A percentile compares a stretch with the other conserved stretches of the same genome.
Conservation (phyloP, 177 flowering plant genomes). For the Vitis hybrid region DNA sequence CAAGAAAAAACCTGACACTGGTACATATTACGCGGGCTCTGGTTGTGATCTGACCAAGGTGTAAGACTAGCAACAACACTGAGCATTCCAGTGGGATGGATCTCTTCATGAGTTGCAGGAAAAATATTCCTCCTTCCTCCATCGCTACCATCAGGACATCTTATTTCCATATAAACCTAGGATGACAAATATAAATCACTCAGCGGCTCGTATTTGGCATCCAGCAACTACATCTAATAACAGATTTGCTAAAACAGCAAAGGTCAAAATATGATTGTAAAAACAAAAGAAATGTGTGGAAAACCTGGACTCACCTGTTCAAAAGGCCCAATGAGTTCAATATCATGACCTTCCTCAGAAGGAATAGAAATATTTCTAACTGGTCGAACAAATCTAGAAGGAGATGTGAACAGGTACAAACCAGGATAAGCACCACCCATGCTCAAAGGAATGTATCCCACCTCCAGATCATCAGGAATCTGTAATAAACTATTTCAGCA, state of each 20-base stretch:
- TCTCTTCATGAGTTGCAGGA: constrained; percentile 95
- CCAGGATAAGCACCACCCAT: constrained; percentile 90
- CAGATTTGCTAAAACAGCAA: background rate
- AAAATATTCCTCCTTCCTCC: constrained; percentile 60
- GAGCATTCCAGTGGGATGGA: constrained; percentile 83
- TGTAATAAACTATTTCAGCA: constrained; percentile 25
- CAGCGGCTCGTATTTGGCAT: background rate
- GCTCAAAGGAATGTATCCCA: constrained; percentile 88
- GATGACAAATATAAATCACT: constrained; percentile 6
- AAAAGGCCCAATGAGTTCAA: constrained; percentile 95
- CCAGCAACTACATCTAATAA: background rate
- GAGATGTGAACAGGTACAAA: constrained; percentile 72
- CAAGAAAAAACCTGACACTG: constrained; percentile 80
- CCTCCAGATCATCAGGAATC: constrained; percentile 94
- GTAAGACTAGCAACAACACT: constrained; percentile 95
- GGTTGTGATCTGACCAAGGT: constrained; percentile 98
- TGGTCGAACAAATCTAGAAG: constrained; percentile 88
- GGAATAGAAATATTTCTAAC: constrained; percentile 59
- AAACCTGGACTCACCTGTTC: constrained; percentile 66
- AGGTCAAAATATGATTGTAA: background rate
- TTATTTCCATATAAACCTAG: constrained; percentile 91
- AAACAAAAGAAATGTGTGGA: background rate
- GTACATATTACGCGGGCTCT: constrained; percentile 98
- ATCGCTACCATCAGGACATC: constrained; percentile 92
- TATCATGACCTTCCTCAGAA: constrained; percentile 36